Percentiles rank a stretch among this genome's conserved stretches.
phyloP scores from a whole-genome alignment of 1,284 basidiomycete genomes.

The Ceratobasidium papillatum region DNA sequence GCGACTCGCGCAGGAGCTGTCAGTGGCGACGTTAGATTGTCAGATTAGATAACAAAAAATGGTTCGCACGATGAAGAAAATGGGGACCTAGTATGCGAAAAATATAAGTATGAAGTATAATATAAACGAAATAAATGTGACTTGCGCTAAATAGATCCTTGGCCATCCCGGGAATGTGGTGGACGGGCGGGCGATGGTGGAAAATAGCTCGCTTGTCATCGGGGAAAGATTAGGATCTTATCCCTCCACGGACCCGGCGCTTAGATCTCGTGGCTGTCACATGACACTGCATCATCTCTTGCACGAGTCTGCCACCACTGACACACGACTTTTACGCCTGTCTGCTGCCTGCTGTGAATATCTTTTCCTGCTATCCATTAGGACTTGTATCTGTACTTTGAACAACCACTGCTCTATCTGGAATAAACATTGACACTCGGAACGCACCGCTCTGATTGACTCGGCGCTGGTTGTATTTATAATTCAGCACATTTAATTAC shows the following conservation, averaged over 20 bases:
- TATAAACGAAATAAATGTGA: neutral
- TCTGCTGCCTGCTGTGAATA: neutral
- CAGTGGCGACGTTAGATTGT: conserved; percentile 7
- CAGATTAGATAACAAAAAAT: conserved; percentile 26
- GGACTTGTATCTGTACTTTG: neutral
- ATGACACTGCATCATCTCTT: neutral
- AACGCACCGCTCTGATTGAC: neutral
- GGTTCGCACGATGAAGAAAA: conserved; percentile 76
- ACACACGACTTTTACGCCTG: conserved; percentile 7
- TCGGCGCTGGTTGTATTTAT: neutral
- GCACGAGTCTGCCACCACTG: neutral
- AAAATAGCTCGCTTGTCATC: neutral
- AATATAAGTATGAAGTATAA: neutral
- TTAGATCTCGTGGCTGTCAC: conserved; percentile 21
- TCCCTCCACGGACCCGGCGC: conserved; percentile 25
- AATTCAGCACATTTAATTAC: neutral
- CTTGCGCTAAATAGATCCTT: conserved; percentile 34
- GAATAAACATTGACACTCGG: neutral
- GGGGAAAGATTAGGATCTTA: conserved; percentile 26
- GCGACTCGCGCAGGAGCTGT: conserved; percentile 80
- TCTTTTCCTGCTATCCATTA: neutral
- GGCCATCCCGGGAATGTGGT: conserved; percentile 12
- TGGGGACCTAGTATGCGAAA: conserved; percentile 67
- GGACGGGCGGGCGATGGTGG: neutral
- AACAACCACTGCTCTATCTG: neutral